Percentiles rank a stretch among this genome's conserved stretches.
Evolutionary conservation across 495 filamentous ascomycete genomes (phyloP).

Genomic region (Penicillium fimorum): DNA sequence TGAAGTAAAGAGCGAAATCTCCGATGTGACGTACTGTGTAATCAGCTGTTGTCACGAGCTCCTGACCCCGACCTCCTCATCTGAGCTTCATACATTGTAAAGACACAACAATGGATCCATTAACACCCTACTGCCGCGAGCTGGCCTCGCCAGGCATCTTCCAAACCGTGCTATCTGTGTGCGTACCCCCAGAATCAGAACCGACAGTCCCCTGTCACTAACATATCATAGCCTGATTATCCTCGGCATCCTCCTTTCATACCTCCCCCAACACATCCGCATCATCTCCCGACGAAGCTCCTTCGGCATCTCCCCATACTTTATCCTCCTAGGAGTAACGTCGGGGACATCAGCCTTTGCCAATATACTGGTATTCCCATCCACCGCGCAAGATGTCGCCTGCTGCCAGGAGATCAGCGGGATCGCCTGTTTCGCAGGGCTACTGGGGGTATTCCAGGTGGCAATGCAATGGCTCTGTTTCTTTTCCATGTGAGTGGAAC

Average conservation of each 20-base stretch:
- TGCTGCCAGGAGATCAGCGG: slow-evolving; percentile 81
- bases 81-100: slow-evolving; percentile 23
- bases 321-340: slow-evolving; percentile 86
- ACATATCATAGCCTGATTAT: slow-evolving; percentile 65
- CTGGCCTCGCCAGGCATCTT: slow-evolving; percentile 50
- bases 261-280: slow-evolving; percentile 89
- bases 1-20: background rate
- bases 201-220: background rate
- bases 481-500: slow-evolving; percentile 71
- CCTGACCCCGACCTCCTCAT: slow-evolving; percentile 3
- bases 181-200: slow-evolving; percentile 11
- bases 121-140: slow-evolving; percentile 36
- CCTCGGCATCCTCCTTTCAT: slow-evolving; percentile 87
- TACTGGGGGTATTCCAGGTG: slow-evolving; percentile 86
- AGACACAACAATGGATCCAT: slow-evolving; percentile 25
- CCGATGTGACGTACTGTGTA: background rate
- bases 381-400: slow-evolving; percentile 71
- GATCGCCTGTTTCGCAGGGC: slow-evolving; percentile 77
- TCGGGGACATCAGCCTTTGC: slow-evolving; percentile 83
- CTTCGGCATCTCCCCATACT: slow-evolving; percentile 94
- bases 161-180: slow-evolving; percentile 65
- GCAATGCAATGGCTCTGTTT: slow-evolving; percentile 91
- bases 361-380: slow-evolving; percentile 82
- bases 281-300: slow-evolving; percentile 85
- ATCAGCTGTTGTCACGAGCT: slow-evolving; percentile 4